phyloP scores from a whole-genome alignment of 495 filamentous ascomycete genomes.

The Baudoinia panamericana region DNA sequence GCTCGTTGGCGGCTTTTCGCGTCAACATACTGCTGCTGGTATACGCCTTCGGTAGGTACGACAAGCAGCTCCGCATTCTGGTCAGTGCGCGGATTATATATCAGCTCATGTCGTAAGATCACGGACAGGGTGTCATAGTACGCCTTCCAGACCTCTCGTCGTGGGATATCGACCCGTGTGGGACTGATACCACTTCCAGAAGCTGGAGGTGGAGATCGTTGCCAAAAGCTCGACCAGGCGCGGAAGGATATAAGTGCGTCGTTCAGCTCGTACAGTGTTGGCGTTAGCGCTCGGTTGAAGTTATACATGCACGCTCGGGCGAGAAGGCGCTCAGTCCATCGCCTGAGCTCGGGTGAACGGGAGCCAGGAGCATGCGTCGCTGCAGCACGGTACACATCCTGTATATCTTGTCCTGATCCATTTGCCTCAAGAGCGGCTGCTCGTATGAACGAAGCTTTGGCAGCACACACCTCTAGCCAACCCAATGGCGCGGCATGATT shows the following conservation, averaged over 20 bases:
- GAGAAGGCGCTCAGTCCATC: conserved; percentile 68
- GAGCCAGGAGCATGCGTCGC: conserved; percentile 23
- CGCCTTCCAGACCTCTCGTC: conserved; percentile 57
- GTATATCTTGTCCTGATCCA: conserved; percentile 31
- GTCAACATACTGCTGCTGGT: conserved; percentile 13
- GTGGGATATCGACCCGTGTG: conserved; percentile 16
- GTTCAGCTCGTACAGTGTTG: conserved; percentile 32
- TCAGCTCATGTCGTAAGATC: conserved; percentile 42
- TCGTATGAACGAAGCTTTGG: conserved; percentile 65
- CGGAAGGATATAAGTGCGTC: conserved; percentile 44
- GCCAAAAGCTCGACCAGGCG: conserved; percentile 49
- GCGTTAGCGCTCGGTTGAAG: conserved; percentile 35
- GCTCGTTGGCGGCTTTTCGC: conserved; percentile 50
- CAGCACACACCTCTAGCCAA: conserved; percentile 68
- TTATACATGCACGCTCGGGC: conserved; percentile 56
- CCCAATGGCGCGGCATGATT: conserved; percentile 33
- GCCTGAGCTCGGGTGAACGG: conserved; percentile 43
- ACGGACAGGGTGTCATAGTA: conserved; percentile 65
- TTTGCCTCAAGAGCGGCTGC: conserved; percentile 8
- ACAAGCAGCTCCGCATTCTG: conserved; percentile 8
- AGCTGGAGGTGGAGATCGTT: conserved; percentile 15
- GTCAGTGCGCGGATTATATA: conserved; percentile 7
- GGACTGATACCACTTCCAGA: neutral
- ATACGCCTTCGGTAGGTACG: neutral
- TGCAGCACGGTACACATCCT: conserved; percentile 2